Percentiles rank a stretch among this genome's conserved stretches.
Evolutionary conservation across 345 rosid genomes (phyloP).

Genomic region (Euphorbia peplus): DNA sequence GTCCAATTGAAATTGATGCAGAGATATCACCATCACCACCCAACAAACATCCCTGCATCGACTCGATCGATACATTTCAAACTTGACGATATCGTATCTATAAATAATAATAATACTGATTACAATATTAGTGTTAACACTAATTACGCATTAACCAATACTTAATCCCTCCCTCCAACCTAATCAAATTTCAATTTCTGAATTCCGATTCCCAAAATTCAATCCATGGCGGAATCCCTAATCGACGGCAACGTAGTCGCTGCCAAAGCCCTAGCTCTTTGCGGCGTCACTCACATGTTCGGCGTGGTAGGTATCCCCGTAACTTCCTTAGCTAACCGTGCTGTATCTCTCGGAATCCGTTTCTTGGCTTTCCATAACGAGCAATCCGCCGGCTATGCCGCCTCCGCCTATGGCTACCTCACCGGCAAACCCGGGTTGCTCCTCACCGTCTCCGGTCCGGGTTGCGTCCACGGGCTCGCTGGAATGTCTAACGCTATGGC

Average conservation of each 20-base stretch:
- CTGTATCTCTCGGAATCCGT: slow-evolving; percentile 73
- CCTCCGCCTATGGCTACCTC: slow-evolving; percentile 92
- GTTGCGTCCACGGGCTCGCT: slow-evolving; percentile 94
- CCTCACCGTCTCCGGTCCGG: slow-evolving; percentile 92
- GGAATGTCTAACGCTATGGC: slow-evolving; percentile 90
- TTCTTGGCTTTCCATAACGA: slow-evolving; percentile 97
- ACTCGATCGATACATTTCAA: not conserved
- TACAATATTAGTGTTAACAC: no score
- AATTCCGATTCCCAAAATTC: not conserved
- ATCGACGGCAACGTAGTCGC: slow-evolving; percentile 72
- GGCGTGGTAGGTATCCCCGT: slow-evolving; percentile 98
- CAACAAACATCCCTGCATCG: not conserved
- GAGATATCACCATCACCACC: not conserved
- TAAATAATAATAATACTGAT: no score
- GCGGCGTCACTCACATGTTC: slow-evolving; percentile 88
- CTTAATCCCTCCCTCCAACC: not conserved
- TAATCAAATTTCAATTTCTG: not conserved
- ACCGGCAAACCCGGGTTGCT: slow-evolving; percentile 81
- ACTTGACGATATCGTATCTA: no score
- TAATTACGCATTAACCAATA: no score
- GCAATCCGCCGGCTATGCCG: slow-evolving; percentile 98
- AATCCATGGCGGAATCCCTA: slow-evolving; percentile 17
- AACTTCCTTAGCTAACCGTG: slow-evolving; percentile 80
- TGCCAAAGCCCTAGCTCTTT: slow-evolving; percentile 58
- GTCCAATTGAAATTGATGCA: not conserved